Conservation (phyloP, 2,329 filamentous ascomycete genomes). For the Teratosphaeria nubilosa region DNA sequence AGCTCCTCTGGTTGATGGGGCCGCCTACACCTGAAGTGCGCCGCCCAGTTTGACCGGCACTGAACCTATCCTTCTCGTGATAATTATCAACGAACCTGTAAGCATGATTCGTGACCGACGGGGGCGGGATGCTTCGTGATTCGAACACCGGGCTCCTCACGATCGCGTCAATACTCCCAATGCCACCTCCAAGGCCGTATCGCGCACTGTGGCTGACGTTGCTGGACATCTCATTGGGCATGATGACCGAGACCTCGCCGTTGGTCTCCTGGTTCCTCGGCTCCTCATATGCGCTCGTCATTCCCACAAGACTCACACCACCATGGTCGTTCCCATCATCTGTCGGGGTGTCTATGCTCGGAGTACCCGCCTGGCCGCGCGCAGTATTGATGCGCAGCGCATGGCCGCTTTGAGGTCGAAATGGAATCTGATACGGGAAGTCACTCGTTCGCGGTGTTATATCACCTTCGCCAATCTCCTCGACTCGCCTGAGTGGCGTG, state of each 20-base stretch:
- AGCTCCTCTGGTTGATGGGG: background rate
- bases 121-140: background rate
- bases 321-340: background rate
- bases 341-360: background rate
- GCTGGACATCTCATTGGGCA: background rate
- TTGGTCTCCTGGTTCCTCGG: background rate
- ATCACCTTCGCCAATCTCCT: background rate
- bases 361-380: background rate
- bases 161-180: background rate
- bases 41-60: background rate
- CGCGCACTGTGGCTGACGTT: background rate
- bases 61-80: background rate
- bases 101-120: background rate
- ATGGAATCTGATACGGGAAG: background rate
- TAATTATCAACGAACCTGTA: background rate
- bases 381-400: background rate
- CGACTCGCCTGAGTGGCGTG: background rate
- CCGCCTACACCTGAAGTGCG: background rate
- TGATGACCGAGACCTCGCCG: background rate
- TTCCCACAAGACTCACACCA: background rate
- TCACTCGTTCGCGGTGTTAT: background rate
- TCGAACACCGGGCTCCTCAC: background rate
- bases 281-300: background rate
- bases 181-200: background rate
- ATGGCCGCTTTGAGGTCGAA: background rate